These are phyloP conservation scores for Ciborinia camelliae DNA, from an alignment of 2,329 filamentous ascomycete genomes.

Conservation along the genomic window DNA sequence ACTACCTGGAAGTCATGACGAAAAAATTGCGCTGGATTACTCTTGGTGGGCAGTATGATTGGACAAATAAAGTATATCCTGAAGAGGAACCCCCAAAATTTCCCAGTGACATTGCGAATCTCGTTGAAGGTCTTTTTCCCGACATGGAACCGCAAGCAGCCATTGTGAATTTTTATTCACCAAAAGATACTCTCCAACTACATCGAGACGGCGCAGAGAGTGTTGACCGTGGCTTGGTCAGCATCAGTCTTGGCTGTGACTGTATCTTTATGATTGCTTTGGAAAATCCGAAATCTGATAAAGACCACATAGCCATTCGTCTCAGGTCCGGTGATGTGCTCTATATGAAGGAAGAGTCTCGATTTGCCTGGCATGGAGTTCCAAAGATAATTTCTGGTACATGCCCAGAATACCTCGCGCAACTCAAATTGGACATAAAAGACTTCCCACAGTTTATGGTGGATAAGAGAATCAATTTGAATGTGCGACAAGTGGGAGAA, in stretches of 20 bases:
- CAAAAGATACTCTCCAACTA: conserved; percentile 85
- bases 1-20: conserved; percentile 65
- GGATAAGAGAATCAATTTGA: conserved; percentile 84
- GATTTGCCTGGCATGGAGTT: conserved; percentile 94
- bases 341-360: conserved; percentile 77
- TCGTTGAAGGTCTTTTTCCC: conserved; percentile 71
- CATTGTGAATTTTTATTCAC: conserved; percentile 89
- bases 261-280: conserved; percentile 82
- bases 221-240: conserved; percentile 73
- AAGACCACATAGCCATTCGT: conserved; percentile 57
- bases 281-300: conserved; percentile 21
- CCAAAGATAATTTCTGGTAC: conserved; percentile 78
- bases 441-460: conserved; percentile 85
- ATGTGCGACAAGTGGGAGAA: conserved; percentile 81
- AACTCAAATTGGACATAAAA: conserved; percentile 62
- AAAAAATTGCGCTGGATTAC: conserved; percentile 91
- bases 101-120: conserved; percentile 64
- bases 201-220: conserved; percentile 93
- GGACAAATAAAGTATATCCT: conserved; percentile 84
- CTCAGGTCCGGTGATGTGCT: conserved; percentile 84
- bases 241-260: conserved; percentile 86
- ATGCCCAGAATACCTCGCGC: conserved; percentile 68
- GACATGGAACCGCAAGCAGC: conserved; percentile 79
- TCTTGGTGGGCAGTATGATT: conserved; percentile 93
- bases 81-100: conserved; percentile 64